A percentile compares a stretch with the other conserved stretches of the same genome.
Evolutionary conservation across 352 stramenopile species (phyloP).

Genomic region (Pythium rishiriense): DNA sequence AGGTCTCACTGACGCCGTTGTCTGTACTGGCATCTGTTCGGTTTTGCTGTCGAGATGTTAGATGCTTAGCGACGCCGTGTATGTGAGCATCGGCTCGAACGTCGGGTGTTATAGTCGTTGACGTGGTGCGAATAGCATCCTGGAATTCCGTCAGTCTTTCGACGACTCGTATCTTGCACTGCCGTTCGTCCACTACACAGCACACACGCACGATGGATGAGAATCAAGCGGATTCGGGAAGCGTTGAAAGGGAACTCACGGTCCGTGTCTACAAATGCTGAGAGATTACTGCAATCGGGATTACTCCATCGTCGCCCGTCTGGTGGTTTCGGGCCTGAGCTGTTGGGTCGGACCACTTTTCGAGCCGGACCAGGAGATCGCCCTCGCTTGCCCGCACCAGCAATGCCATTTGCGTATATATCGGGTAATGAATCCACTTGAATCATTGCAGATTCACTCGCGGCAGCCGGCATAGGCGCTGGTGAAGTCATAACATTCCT

Average conservation of each 20-base stretch:
- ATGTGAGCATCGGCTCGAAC: background rate
- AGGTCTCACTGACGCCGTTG: background rate
- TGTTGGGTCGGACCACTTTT: slow-evolving; percentile 6
- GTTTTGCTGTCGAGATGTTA: background rate
- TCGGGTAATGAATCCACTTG: slow-evolving; percentile 11
- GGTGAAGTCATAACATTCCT: slow-evolving; percentile 44
- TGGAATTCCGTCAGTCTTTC: slow-evolving; percentile 84
- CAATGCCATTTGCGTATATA: background rate
- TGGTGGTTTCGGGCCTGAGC: slow-evolving; percentile 10
- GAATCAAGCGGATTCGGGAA: background rate
- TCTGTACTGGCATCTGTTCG: background rate
- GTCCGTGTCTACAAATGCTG: slow-evolving; percentile 68
- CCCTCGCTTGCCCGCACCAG: slow-evolving; percentile 44
- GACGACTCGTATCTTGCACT: slow-evolving; percentile 88
- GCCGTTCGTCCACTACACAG: slow-evolving; percentile 72
- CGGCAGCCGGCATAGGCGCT: slow-evolving; percentile 8
- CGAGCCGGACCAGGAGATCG: slow-evolving; percentile 39
- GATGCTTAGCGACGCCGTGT: background rate
- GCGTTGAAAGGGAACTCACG: slow-evolving; percentile 34
- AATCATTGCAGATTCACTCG: slow-evolving; percentile 4
- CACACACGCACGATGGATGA: background rate
- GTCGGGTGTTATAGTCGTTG: slow-evolving; percentile 12
- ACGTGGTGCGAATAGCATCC: slow-evolving; percentile 66
- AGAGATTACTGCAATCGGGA: slow-evolving; percentile 43
- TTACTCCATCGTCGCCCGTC: slow-evolving; percentile 23